phyloP scores from a whole-genome alignment of 164 flowering plant genomes.

The Umbellularia californica region DNA sequence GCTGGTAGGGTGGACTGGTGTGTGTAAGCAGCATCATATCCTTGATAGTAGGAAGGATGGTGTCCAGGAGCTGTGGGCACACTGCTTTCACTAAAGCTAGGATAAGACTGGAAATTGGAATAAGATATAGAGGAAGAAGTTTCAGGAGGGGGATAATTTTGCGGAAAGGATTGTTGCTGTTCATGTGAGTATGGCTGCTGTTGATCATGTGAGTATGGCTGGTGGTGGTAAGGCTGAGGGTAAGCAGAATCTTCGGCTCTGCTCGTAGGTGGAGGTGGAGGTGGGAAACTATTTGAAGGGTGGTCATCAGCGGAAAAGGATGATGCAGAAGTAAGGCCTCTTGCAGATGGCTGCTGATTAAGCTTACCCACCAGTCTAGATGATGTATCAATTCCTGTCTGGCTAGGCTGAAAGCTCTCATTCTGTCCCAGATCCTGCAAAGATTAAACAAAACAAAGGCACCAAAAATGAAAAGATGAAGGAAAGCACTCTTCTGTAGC shows the following conservation, averaged over 20 bases:
- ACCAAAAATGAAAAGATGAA: no score
- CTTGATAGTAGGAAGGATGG: constrained; percentile 57
- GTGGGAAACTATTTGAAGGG: constrained; percentile 40
- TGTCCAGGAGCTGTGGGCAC: constrained; percentile 72
- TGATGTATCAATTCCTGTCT: constrained; percentile 40
- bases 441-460: not conserved
- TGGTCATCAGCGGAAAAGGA: constrained; percentile 22
- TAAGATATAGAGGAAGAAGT: constrained; percentile 32
- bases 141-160: constrained; percentile 48
- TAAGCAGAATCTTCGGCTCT: constrained; percentile 41
- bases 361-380: constrained; percentile 29
- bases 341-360: constrained; percentile 25
- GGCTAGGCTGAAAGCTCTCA: constrained; percentile 22
- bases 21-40: constrained; percentile 48
- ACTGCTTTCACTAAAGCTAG: constrained; percentile 69
- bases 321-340: constrained; percentile 21
- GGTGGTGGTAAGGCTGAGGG: constrained; percentile 44
- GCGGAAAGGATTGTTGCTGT: constrained; percentile 47
- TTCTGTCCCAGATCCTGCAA: constrained; percentile 13
- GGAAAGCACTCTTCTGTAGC: no score
- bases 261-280: constrained; percentile 38
- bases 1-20: constrained; percentile 35
- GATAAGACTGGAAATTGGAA: constrained; percentile 81
- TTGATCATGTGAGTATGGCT: not conserved
- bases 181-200: constrained; percentile 36